Conservation (phyloP, 2,329 filamentous ascomycete species). For the Claviceps arundinis region DNA sequence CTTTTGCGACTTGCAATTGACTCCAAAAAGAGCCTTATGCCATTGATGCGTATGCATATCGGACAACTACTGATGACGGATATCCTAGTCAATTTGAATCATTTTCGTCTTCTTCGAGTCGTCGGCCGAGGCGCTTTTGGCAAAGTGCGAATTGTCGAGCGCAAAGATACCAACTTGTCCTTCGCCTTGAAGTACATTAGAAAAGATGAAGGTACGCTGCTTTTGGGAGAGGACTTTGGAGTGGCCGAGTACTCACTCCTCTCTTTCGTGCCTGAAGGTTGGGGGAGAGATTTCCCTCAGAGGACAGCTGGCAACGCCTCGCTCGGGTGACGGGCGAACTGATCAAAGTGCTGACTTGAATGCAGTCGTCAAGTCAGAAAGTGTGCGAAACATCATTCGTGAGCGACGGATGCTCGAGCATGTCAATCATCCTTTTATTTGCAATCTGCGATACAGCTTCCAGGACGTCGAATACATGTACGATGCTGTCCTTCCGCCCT, state of each 20-base stretch:
- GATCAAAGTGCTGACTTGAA: background rate
- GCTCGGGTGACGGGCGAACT: too few species aligned
- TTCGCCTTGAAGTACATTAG: conserved; percentile 97
- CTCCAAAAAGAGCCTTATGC: background rate
- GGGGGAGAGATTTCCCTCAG: too few species aligned
- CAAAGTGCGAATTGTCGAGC: conserved; percentile 96
- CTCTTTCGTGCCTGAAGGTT: too few species aligned
- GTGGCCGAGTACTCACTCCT: background rate
- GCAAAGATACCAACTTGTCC: conserved; percentile 84
- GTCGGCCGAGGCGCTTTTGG: conserved; percentile 97
- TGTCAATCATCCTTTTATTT: conserved; percentile 93
- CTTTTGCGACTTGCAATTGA: background rate
- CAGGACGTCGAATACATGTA: conserved; percentile 99
- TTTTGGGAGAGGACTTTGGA: background rate
- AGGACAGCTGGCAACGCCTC: too few species aligned
- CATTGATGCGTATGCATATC: background rate
- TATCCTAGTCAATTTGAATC: conserved; percentile 75
- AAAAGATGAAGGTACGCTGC: conserved; percentile 78
- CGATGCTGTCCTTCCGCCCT: conserved; percentile 20
- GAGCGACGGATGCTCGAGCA: conserved; percentile 97
- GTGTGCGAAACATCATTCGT: conserved; percentile 93
- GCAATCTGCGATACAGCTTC: conserved; percentile 96
- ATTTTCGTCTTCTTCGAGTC: conserved; percentile 88
- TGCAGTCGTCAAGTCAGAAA: conserved; percentile 87
- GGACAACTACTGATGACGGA: background rate